Conservation (phyloP, 805 yeast genomes). For the Yarrowia keelungensis region DNA sequence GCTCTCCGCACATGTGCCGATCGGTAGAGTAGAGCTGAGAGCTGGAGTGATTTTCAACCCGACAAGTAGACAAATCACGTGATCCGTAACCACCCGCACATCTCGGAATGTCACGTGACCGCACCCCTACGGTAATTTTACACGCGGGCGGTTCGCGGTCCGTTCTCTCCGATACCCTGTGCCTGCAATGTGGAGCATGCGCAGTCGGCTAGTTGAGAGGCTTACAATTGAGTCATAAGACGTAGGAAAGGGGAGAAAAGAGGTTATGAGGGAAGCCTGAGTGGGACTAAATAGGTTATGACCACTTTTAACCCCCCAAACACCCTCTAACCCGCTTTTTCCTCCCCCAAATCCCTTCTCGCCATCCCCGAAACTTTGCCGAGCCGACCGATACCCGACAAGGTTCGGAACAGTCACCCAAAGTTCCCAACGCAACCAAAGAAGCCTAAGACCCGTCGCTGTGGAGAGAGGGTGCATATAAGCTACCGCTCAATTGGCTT, state of each 20-base stretch:
- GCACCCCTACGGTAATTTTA: background rate
- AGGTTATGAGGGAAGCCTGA: background rate
- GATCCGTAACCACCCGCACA: too few relatives aligned
- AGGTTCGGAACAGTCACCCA: conserved; percentile 5
- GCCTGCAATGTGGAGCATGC: background rate
- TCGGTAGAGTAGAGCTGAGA: background rate
- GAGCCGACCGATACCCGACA: conserved; percentile 39
- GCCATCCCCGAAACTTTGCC: conserved; percentile 25
- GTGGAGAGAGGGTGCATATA: background rate
- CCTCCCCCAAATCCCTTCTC: background rate
- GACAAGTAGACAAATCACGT: background rate
- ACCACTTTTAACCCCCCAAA: background rate
- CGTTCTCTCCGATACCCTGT: background rate
- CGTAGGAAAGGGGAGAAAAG: too few relatives aligned
- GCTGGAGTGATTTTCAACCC: background rate
- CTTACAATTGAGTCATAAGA: too few relatives aligned
- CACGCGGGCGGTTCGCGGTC: conserved; percentile 25
- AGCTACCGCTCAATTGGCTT: background rate
- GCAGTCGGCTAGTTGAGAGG: background rate
- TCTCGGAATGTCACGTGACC: background rate
- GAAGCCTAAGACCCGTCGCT: too few relatives aligned
- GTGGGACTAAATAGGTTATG: background rate
- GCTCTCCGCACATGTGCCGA: conserved; percentile 27
- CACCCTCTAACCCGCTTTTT: background rate
- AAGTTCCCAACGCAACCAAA: too few relatives aligned